Evolutionary conservation across 208 protist genomes (phyloP).

Genomic region (Trichomonas gallinae): DNA sequence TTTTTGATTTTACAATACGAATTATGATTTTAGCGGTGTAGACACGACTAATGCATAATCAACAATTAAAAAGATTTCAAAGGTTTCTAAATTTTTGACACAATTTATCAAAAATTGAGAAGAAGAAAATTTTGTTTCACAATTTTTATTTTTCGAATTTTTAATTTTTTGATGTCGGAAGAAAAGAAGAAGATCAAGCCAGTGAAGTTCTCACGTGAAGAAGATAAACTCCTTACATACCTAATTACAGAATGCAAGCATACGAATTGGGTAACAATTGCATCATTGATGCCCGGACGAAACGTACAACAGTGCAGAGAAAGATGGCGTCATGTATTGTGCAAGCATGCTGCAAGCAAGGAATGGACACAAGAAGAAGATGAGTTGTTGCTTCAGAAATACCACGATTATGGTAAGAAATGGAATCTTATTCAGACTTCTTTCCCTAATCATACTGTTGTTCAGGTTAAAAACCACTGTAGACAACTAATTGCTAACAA

Average conservation of each 20-base stretch:
- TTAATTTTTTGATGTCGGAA: background rate
- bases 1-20: no score
- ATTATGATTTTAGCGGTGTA: no score
- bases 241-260: background rate
- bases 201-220: background rate
- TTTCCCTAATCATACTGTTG: background rate
- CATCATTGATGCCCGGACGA: background rate
- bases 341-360: background rate
- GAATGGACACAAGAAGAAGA: background rate
- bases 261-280: background rate
- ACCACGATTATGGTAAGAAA: background rate
- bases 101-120: no score
- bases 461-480: background rate
- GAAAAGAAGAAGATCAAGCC: background rate
- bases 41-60: no score
- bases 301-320: conserved; percentile 2
- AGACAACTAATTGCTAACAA: background rate
- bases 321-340: background rate
- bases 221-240: background rate
- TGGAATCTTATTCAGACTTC: background rate
- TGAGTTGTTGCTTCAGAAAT: background rate
- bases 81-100: no score
- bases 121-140: no score
- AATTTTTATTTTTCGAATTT: background rate
- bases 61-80: no score